Base-by-base conservation (phyloP, 441 rosid genomes). In the Croton laevigatus region DNA sequence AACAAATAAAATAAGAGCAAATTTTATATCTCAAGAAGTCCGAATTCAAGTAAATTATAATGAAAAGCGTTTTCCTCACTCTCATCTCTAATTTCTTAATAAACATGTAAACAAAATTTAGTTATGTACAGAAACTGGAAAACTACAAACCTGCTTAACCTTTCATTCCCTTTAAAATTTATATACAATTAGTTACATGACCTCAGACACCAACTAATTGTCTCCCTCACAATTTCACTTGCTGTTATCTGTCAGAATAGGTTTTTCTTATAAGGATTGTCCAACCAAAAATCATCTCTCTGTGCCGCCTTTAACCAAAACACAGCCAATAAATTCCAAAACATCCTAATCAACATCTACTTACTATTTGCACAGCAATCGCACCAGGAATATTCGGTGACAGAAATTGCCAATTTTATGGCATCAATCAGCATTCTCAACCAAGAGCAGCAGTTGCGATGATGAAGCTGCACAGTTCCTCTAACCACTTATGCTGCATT, bases 401-500 rank as follows among this genome's bases (percentile, higher is more conserved):
- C 37, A 51, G 3, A 4, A 51, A 61, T 53, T 54, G 52, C 67
- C 62, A 61, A 12, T 40, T 32, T 49, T 34, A 48, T 52, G 3
- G 73, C 16, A 38, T 52, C 49, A 38, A 48, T 46, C 7, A 19
- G 40, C n/a, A 40, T 62, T 37, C 42, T 17, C 17, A 13, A 46
- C 20, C 17, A 27, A 8, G 40, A 4, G 17, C 46, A 1, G 54
- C 52, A 38, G 59, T 20, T 52, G 37, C 8, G 11, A 4, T n/a
- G 17, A 38, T 40, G 5, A 52, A 51, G 53, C 40, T 27, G 34
- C 8, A 42, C 45, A 62, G 68, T 40, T 59, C 62, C 63, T 62
- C 74, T 46, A 42, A 37, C 53, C 37, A 42, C 40, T 59, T 59
- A 38, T 22, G 67, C 71, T 73, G 71, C 61, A 66, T 23, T 34